Evolutionary conservation across 495 filamentous ascomycete species (phyloP), one percentile per base, ranked within the genome.

Genomic region (Arthonia radiata): DNA sequence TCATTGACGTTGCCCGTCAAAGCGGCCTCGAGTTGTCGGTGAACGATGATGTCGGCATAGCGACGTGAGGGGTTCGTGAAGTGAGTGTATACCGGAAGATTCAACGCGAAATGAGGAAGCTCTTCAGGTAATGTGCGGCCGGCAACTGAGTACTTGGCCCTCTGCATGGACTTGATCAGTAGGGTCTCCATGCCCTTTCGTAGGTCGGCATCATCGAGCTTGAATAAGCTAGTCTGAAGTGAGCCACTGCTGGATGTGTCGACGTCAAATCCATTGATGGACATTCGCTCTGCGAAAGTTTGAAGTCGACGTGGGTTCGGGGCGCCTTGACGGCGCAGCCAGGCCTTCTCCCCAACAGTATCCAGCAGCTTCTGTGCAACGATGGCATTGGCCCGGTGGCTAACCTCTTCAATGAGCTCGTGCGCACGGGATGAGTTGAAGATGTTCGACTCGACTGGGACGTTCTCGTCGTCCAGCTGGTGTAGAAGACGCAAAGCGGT

Each of bases 101-200:
- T 97, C 25, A 92, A 57, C 14, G 80, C 71, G 48, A 86, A 97
- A 46, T 97, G 86, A 28, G 71, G 62, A 31, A 73, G 59, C 18
- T 80, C 71, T 41, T 70, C 64, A 26, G 63, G 46, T 11, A 7
- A 7, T 15, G 66, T 57, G 50, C 72, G 82, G 38, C 70, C 61
- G 13, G 73, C 59, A 36, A 93, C 75, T 40, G 61, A 83, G 51
- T 94, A 94, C 48, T 93, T 93, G 35, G 89, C 86, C 18, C 81
- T 74, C 37, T 76, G 75, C 80, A 93, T 93, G 24, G 74, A 64
- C 53, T 97, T 97, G 39, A 83, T 54, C 12, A 93, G 58, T 15
- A 94, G 48, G 9, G 83, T 93, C 57, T 97, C 89, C 77, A 97
- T 91, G 27, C 86, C 86, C 66, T 86, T 90, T 42, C 89, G 72